Evolutionary conservation across 176 grass and related monocot species (phyloP), one percentile per base, ranked within the genome.

Genomic region (Hordeum marinum): DNA sequence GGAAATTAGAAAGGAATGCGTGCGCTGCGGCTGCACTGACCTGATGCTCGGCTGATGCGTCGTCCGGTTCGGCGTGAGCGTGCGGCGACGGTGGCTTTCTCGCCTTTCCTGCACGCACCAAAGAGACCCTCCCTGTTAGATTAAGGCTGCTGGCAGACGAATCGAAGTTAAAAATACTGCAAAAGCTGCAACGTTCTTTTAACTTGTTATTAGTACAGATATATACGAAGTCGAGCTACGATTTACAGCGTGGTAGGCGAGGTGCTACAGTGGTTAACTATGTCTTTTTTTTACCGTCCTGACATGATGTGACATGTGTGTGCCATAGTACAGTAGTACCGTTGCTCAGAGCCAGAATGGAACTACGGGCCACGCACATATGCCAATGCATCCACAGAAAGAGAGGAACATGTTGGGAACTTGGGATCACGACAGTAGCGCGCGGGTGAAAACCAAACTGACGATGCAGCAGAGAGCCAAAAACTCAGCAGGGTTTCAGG

Each of bases 91-190:
- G 34, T 40, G 84, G 8, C 46, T 13, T 90, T 83, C 40, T 13
- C 36, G 11, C 80, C 84, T 73, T 86, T 75, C 74, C 84, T 87
- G 74, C 88, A 86, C 77, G 58, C 88, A 86, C 82, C 88, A 74
- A 73, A 69, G 15, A 10, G 35, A 67, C 80, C 11, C 60, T 29
- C 84, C 11, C 37, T 31, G 84, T 67, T 67, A 77, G 74, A 15
- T 90, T 79, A 66, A 83, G 58, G 72, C 42, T 71, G 76, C 17
- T 15, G n/a, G n/a, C n/a, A n/a, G n/a, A n/a, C n/a, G n/a, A n/a
- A n/a, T n/a, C n/a, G n/a, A 82, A 86, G 63, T 32, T 86, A 35
- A 82, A 82, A 77, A 50, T 63, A 68, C 32, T 37, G 6, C 37
- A 3, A 76, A 85, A 82, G 57, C 14, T 82, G 42, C 63, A 54